These are phyloP conservation scores for Chlorella variabilis DNA, from an alignment of 163 green algal species.

Conservation along the genomic window DNA sequence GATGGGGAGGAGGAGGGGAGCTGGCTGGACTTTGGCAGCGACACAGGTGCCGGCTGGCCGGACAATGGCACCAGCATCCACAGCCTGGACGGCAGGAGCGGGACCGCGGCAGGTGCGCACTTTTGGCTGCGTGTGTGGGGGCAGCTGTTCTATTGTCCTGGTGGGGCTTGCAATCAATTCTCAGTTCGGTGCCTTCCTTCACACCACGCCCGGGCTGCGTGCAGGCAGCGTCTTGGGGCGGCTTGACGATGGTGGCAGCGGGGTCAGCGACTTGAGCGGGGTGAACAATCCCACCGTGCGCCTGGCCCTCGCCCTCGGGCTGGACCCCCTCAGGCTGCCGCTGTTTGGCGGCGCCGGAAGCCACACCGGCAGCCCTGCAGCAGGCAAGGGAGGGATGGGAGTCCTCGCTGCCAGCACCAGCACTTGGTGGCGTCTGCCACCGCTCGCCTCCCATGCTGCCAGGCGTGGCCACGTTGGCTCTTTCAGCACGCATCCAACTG, in stretches of 20 bases:
- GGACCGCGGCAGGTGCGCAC: too few relatives aligned
- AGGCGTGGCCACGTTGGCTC: too few relatives aligned
- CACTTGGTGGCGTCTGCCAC: too few relatives aligned
- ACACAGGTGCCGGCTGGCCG: not conserved
- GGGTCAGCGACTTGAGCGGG: not conserved
- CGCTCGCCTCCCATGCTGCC: too few relatives aligned
- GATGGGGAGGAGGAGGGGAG: not conserved
- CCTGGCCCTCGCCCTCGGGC: not conserved
- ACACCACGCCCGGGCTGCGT: not conserved
- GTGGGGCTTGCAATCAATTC: not conserved
- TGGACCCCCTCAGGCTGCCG: slow-evolving; percentile 18
- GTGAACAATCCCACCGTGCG: not conserved
- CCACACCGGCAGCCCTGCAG: not conserved
- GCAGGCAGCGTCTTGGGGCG: not conserved
- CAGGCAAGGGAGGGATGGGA: not conserved
- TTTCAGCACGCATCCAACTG: not conserved
- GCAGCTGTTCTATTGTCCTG: too few relatives aligned
- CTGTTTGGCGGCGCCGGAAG: not conserved
- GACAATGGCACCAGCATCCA: too few relatives aligned
- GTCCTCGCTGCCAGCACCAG: too few relatives aligned
- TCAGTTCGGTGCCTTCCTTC: not conserved
- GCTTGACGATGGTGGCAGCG: not conserved
- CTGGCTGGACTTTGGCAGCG: not conserved
- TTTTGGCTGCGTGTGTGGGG: too few relatives aligned
- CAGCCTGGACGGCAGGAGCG: too few relatives aligned